Conservation (phyloP, 768 basidiomycete species). For the Lactarius sanguifluus region DNA sequence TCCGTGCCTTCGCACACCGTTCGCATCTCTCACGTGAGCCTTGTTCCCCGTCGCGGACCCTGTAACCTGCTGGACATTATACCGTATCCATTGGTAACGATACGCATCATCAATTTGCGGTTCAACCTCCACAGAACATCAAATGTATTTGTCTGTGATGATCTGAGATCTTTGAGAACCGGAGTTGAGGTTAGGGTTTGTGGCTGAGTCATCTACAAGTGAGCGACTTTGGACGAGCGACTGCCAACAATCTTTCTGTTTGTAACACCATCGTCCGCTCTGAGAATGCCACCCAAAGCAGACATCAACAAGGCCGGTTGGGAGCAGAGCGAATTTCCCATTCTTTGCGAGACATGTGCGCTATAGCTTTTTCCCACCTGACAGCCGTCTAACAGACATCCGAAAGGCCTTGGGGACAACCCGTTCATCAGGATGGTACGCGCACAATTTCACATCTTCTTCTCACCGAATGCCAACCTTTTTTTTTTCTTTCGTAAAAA, state of each 20-base stretch:
- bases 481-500: neutral
- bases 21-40: too few species aligned
- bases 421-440: slow-evolving; percentile 94
- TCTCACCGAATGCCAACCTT: neutral
- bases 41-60: too few species aligned
- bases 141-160: too few species aligned
- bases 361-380: slow-evolving; percentile 17
- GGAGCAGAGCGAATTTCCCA: slow-evolving; percentile 93
- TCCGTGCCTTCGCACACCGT: too few species aligned
- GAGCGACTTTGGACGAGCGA: too few species aligned
- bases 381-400: neutral
- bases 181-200: slow-evolving; percentile 13
- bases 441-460: slow-evolving; percentile 2
- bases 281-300: slow-evolving; percentile 69
- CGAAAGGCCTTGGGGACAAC: slow-evolving; percentile 72
- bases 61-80: too few species aligned
- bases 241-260: neutral
- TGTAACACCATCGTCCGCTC: neutral
- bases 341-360: slow-evolving; percentile 91
- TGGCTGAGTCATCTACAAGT: slow-evolving; percentile 16
- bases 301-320: slow-evolving; percentile 94
- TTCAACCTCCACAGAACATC: too few species aligned
- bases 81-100: too few species aligned
- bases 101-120: too few species aligned
- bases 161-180: too few species aligned